Evolutionary conservation across 306 rosid species (phyloP), one percentile per base, ranked within the genome.

Genomic region (Datisca glomerata): DNA sequence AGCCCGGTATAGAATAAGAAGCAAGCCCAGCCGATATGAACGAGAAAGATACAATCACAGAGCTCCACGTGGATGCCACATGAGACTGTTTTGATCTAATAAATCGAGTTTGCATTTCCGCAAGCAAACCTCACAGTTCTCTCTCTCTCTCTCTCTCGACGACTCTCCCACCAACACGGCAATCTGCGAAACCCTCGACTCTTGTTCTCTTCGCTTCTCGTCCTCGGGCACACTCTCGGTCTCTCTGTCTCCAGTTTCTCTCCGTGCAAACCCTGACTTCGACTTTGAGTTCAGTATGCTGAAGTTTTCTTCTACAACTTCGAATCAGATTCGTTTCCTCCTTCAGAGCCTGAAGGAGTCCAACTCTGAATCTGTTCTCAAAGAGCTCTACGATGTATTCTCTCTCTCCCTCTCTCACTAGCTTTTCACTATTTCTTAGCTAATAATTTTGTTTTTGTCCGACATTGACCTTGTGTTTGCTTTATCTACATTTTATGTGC

Each of bases 271-370:
- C 49, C 59, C 59, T 53, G 29, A 18, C 33, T 21, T 53, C 22
- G 14, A 12, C 21, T 41, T 41, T 15, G 2, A n/a, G 23, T 37
- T 12, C 55, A 51, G 58, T 55, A 79, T 86, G 94, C 43, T 72
- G 56, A 67, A 21, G 43, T 73, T 85, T 32, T 73, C 94, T 46
- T 60, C 75, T 47, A 54, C 69, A 20, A 40, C 72, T 37, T 68
- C 92, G 47, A 73, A 57, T 56, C 96, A 84, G 78, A 80, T 91
- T 78, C 96, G 92, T 5, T 78, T 78, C 56, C 76, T 84, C 53
- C 94, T 91, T 32, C 81, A 57, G 46, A 70, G 85, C 56, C 55
- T 84, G 58, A 71, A 66, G 59, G 73, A 84, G 15, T 63, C 77
- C 59, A 84, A 80, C 78, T 61, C 65, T 20, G 98, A 84, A 70